phyloP scores from a whole-genome alignment of 2,329 filamentous ascomycete species.

The Hymenoscyphus fructigenus region DNA sequence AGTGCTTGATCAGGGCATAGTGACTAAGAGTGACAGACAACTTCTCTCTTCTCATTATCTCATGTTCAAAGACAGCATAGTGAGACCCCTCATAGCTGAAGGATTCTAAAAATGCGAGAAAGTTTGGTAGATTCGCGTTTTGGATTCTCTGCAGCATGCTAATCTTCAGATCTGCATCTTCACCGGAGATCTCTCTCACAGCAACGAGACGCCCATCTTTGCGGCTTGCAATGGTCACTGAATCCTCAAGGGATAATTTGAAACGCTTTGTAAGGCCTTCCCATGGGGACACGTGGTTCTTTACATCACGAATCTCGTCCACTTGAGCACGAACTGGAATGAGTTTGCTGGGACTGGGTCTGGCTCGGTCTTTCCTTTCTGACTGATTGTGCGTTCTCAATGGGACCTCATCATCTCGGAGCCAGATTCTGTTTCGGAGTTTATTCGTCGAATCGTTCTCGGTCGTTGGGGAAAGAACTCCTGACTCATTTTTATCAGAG shows the following conservation, averaged over 20 bases:
- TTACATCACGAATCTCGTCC: background rate
- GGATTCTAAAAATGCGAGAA: constrained; percentile 15
- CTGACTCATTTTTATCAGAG: constrained; percentile 6
- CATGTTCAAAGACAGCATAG: constrained; percentile 21
- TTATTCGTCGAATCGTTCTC: constrained; percentile 15
- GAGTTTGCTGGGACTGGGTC: background rate
- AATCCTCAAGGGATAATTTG: constrained; percentile 15
- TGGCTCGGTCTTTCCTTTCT: too few relatives aligned
- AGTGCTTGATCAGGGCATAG: constrained; percentile 10
- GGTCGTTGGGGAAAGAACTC: background rate
- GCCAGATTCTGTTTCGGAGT: constrained; percentile 12
- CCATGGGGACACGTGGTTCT: constrained; percentile 13
- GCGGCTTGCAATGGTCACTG: constrained; percentile 14
- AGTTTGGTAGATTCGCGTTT: constrained; percentile 11
- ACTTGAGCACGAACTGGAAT: constrained; percentile 4
- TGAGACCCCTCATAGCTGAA: constrained; percentile 19
- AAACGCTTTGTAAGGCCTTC: constrained; percentile 13
- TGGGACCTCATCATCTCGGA: constrained; percentile 3
- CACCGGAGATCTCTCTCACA: constrained; percentile 14
- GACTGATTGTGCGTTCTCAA: background rate
- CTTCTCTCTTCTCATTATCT: constrained; percentile 13
- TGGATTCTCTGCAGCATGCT: constrained; percentile 16
- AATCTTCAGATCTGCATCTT: constrained; percentile 15
- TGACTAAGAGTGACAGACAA: constrained; percentile 15
- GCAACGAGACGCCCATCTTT: constrained; percentile 16